phyloP scores from a whole-genome alignment of 371 early-diverging fungal genomes.

The Saksenaea oblongispora region DNA sequence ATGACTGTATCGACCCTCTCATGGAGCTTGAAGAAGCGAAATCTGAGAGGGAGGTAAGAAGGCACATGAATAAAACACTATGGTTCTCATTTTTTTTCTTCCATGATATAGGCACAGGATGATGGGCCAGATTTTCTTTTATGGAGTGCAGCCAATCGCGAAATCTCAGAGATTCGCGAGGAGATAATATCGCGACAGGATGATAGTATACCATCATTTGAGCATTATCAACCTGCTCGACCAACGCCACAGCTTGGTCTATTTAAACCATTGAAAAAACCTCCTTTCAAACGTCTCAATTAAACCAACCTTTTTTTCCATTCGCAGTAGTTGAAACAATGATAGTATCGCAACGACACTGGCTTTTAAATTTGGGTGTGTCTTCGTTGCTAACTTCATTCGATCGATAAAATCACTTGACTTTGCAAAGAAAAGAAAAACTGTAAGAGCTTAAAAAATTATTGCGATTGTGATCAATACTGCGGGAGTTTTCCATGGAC shows the following conservation, averaged over 20 bases:
- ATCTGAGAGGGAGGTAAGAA: conserved; percentile 5
- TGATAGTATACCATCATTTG: conserved; percentile 8
- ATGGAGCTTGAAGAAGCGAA: conserved; percentile 14
- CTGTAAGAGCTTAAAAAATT: too few species aligned
- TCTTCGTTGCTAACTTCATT: neutral
- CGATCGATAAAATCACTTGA: too few species aligned
- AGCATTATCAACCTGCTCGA: conserved; percentile 15
- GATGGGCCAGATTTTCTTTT: conserved; percentile 6
- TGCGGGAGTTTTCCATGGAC: too few species aligned
- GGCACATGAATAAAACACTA: neutral
- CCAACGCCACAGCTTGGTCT: conserved; percentile 13
- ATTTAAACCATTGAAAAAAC: conserved; percentile 22
- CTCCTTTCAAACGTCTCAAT: conserved; percentile 9
- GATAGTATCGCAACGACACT: too few species aligned
- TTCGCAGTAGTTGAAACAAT: neutral
- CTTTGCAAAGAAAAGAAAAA: too few species aligned
- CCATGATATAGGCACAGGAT: neutral
- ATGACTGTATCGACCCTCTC: conserved; percentile 12
- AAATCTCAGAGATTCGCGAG: conserved; percentile 16
- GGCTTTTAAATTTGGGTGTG: too few species aligned
- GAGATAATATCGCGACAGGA: neutral
- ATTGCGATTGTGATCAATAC: too few species aligned
- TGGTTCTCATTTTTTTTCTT: neutral
- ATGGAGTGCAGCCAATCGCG: conserved; percentile 24
- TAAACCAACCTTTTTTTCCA: neutral